Evolutionary conservation across 2,329 filamentous ascomycete species (phyloP).

Genomic region (Penicillium sp.): DNA sequence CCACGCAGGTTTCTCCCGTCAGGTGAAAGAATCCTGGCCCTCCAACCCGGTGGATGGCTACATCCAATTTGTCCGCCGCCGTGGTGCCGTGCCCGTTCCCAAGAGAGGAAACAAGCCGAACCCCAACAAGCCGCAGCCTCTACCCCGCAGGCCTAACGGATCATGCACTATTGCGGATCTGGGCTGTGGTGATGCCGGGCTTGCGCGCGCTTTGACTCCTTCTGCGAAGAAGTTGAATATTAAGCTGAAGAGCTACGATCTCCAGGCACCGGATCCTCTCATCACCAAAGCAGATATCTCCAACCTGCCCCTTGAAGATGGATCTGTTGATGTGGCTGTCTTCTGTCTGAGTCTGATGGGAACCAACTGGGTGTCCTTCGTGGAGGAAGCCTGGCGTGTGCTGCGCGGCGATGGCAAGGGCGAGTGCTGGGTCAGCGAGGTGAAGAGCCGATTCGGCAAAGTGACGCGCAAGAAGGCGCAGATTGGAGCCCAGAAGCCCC

Average conservation of each 20-base stretch:
- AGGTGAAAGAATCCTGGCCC: constrained; percentile 88
- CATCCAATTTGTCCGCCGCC: constrained; percentile 66
- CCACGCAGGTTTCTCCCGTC: constrained; percentile 91
- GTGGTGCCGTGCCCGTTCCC: constrained; percentile 57
- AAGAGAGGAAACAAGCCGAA: constrained; percentile 42
- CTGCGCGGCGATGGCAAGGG: constrained; percentile 79
- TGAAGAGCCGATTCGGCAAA: constrained; percentile 84
- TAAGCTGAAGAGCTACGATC: constrained; percentile 79
- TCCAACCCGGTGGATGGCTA: constrained; percentile 93
- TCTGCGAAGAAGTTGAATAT: constrained; percentile 68
- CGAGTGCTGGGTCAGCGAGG: constrained; percentile 95
- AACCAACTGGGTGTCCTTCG: constrained; percentile 95
- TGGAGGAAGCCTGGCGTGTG: constrained; percentile 92
- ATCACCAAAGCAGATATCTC: constrained; percentile 90
- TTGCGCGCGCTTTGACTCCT: constrained; percentile 65
- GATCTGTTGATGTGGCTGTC: constrained; percentile 78
- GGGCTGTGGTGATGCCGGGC: constrained; percentile 86
- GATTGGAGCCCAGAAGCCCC: constrained; percentile 37
- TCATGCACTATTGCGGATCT: constrained; percentile 82
- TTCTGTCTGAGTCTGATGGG: constrained; percentile 98
- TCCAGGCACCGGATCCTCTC: constrained; percentile 72
- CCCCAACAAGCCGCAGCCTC: constrained; percentile 41
- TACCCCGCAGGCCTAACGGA: constrained; percentile 69
- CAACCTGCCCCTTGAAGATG: constrained; percentile 71
- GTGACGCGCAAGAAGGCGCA: constrained; percentile 47